Conservation (phyloP, 2,329 filamentous ascomycete species). For the Cercospora sesami region DNA sequence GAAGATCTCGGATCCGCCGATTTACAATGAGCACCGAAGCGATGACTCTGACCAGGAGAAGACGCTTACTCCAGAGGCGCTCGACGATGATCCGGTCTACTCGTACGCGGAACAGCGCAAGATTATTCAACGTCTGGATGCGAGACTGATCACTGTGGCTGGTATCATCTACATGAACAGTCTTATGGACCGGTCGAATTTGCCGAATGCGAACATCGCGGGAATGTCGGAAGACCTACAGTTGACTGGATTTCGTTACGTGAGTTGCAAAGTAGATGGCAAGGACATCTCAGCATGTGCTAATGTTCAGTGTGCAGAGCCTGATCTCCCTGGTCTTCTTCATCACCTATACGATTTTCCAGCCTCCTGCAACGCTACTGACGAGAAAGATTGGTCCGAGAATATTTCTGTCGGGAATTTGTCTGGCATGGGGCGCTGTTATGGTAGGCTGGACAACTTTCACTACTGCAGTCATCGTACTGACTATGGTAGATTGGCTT, state of each 20-base stretch:
- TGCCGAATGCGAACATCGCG: conserved; percentile 36
- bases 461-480: background rate
- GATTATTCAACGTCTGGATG: conserved; percentile 9
- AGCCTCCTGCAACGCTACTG: conserved; percentile 37
- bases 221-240: conserved; percentile 22
- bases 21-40: background rate
- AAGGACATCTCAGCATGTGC: background rate
- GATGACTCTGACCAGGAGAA: background rate
- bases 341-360: conserved; percentile 43
- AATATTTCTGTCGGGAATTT: conserved; percentile 25
- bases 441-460: background rate
- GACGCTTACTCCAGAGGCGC: background rate
- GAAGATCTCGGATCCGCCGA: background rate
- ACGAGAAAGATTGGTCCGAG: conserved; percentile 34
- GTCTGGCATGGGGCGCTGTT: background rate
- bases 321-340: conserved; percentile 32
- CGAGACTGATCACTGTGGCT: background rate
- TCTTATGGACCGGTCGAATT: conserved; percentile 1
- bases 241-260: background rate
- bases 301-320: background rate
- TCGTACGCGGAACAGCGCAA: background rate
- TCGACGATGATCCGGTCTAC: background rate
- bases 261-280: background rate
- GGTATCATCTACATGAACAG: conserved; percentile 6
- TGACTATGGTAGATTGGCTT: background rate